Percentiles rank a stretch among this genome's conserved stretches.
Evolutionary conservation across 768 basidiomycete species (phyloP).

Genomic region (Termitomyces sp.): DNA sequence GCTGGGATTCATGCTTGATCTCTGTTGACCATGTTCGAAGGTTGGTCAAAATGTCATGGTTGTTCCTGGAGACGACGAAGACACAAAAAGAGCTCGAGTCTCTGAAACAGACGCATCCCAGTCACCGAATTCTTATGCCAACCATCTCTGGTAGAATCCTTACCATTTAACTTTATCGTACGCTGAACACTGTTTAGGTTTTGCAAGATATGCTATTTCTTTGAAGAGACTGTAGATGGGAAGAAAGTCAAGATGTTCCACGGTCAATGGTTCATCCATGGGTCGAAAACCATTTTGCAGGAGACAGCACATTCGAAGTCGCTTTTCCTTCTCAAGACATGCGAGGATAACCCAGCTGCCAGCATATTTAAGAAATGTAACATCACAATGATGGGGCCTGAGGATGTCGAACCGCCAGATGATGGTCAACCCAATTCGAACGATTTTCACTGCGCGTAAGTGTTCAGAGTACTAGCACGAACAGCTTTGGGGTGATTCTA

Average conservation of each 20-base stretch:
- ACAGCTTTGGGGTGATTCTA: constrained; percentile 2
- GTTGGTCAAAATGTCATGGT: constrained; percentile 63
- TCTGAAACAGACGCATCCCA: constrained; percentile 34
- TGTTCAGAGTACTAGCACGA: not conserved
- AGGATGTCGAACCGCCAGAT: constrained; percentile 44
- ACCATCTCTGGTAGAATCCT: constrained; percentile 51
- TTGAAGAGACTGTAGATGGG: constrained; percentile 28
- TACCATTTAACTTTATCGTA: not conserved
- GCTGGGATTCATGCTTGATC: not conserved
- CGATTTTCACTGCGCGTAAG: constrained; percentile 58
- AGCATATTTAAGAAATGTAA: constrained; percentile 58
- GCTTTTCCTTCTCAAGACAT: constrained; percentile 50
- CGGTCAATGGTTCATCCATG: constrained; percentile 68
- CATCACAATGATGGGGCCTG: constrained; percentile 33
- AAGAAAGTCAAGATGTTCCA: constrained; percentile 50
- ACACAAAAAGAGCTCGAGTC: constrained; percentile 34
- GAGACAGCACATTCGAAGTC: constrained; percentile 61
- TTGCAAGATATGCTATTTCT: constrained; percentile 61
- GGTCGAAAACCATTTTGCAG: constrained; percentile 60
- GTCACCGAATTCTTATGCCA: constrained; percentile 52
- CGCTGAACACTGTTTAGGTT: constrained; percentile 45
- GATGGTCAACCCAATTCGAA: constrained; percentile 31
- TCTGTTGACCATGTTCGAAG: constrained; percentile 26
- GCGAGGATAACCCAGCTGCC: constrained; percentile 49
- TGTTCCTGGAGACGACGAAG: constrained; percentile 46